Evolutionary conservation across 768 basidiomycete genomes (phyloP).

Genomic region (Lentinula lateritia): DNA sequence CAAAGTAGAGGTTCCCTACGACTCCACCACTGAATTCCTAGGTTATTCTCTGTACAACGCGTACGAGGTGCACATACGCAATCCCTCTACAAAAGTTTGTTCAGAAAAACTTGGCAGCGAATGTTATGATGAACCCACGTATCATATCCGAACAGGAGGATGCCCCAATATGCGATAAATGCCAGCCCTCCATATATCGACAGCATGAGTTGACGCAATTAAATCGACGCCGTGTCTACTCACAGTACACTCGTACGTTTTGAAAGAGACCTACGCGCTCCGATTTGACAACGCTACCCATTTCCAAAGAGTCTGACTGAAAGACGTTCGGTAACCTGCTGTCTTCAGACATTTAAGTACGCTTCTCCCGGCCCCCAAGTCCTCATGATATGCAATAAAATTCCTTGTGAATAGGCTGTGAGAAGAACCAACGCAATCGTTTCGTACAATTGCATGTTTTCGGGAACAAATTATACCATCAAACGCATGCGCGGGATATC

Average conservation of each 20-base stretch:
- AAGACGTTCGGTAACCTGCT: too few species aligned
- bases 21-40: slow-evolving; percentile 29
- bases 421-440: background rate
- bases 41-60: background rate
- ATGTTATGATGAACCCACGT: background rate
- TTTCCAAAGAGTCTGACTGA: too few species aligned
- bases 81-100: background rate
- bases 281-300: background rate
- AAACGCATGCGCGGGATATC: too few species aligned
- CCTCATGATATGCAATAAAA: background rate
- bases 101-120: too few species aligned
- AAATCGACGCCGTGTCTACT: background rate
- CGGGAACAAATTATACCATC: too few species aligned
- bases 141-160: slow-evolving; percentile 2
- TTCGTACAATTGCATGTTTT: too few species aligned
- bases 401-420: background rate
- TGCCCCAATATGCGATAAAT: slow-evolving; percentile 1
- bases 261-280: background rate
- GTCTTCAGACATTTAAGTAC: background rate
- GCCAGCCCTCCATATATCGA: background rate
- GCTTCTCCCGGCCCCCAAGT: background rate
- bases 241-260: background rate
- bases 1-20: slow-evolving; percentile 44
- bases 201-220: background rate
- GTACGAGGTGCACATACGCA: background rate